Evolutionary conservation across 2,329 filamentous ascomycete species (phyloP).

Genomic region (Shiraia bambusicola): DNA sequence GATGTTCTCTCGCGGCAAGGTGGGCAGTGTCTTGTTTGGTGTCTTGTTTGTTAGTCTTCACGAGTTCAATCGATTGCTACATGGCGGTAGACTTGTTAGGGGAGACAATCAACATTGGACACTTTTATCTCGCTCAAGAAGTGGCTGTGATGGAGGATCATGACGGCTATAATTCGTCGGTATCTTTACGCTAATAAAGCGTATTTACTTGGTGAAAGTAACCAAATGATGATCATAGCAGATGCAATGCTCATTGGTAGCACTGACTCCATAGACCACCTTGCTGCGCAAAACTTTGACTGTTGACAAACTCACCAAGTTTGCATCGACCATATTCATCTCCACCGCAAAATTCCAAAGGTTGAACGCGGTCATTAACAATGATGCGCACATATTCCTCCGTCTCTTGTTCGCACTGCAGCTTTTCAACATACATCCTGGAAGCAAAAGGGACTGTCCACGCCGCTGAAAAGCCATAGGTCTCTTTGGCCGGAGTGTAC

Average conservation of each 20-base stretch:
- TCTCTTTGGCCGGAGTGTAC: constrained; percentile 54
- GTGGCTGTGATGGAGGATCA: background rate
- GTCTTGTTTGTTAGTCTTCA: background rate
- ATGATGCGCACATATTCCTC: constrained; percentile 77
- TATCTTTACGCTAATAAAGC: too few relatives aligned
- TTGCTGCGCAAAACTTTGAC: constrained; percentile 69
- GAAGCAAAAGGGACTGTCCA: constrained; percentile 83
- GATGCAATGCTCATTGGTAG: constrained; percentile 7
- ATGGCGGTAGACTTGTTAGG: background rate
- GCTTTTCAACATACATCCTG: constrained; percentile 84
- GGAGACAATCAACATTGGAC: background rate
- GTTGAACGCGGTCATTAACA: constrained; percentile 80
- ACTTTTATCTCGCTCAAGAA: constrained; percentile 1
- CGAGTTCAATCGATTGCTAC: background rate
- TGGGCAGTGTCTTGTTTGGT: background rate
- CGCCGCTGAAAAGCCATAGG: constrained; percentile 70
- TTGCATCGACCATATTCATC: constrained; percentile 72
- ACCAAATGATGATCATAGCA: too few relatives aligned
- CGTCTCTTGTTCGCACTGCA: constrained; percentile 62
- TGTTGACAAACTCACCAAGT: constrained; percentile 69
- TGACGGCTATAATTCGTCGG: too few relatives aligned
- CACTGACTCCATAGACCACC: constrained; percentile 76
- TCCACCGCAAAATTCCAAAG: constrained; percentile 67
- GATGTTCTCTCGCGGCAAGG: too few relatives aligned
- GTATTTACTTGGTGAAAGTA: background rate